Evolutionary conservation across 2,329 filamentous ascomycete genomes (phyloP).

Genomic region (Nemania serpens): DNA sequence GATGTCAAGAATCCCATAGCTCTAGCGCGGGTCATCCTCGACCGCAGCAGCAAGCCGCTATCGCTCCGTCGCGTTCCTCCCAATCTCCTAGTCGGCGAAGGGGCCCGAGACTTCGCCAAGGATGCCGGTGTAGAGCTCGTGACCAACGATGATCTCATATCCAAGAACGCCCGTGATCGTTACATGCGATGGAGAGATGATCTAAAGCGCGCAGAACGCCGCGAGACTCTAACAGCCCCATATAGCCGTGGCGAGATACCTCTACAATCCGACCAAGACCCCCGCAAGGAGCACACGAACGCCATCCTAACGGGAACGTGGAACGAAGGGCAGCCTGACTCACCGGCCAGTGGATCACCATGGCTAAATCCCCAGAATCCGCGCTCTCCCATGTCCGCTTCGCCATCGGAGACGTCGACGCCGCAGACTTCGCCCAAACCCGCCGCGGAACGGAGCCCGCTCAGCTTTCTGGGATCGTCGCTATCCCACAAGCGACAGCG

Average conservation of each 20-base stretch:
- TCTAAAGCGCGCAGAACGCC: constrained; percentile 63
- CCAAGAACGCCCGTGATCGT: constrained; percentile 75
- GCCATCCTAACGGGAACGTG: constrained; percentile 62
- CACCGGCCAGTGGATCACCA: constrained; percentile 46
- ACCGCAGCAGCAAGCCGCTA: constrained; percentile 75
- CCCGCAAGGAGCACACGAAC: constrained; percentile 55
- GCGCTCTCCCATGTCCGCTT: constrained; percentile 23
- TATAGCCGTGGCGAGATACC: constrained; percentile 21
- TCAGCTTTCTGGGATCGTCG: constrained; percentile 36
- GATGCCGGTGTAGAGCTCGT: constrained; percentile 75
- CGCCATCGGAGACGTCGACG: constrained; percentile 11
- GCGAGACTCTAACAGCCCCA: constrained; percentile 43
- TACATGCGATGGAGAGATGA: constrained; percentile 81
- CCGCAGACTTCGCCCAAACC: constrained; percentile 27
- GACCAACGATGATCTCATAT: constrained; percentile 79
- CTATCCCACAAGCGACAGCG: constrained; percentile 27
- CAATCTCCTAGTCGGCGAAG: constrained; percentile 85
- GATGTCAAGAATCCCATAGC: constrained; percentile 93
- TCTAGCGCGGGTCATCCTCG: constrained; percentile 80
- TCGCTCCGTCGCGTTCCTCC: constrained; percentile 88
- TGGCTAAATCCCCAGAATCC: constrained; percentile 22
- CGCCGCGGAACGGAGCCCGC: constrained; percentile 34
- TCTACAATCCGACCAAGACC: constrained; percentile 20
- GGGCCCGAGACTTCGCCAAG: constrained; percentile 83
- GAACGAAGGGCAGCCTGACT: constrained; percentile 68